Percentiles rank a stretch among this genome's conserved stretches.
Conservation (phyloP, 306 rosid species). For the Vigna unguiculata region DNA sequence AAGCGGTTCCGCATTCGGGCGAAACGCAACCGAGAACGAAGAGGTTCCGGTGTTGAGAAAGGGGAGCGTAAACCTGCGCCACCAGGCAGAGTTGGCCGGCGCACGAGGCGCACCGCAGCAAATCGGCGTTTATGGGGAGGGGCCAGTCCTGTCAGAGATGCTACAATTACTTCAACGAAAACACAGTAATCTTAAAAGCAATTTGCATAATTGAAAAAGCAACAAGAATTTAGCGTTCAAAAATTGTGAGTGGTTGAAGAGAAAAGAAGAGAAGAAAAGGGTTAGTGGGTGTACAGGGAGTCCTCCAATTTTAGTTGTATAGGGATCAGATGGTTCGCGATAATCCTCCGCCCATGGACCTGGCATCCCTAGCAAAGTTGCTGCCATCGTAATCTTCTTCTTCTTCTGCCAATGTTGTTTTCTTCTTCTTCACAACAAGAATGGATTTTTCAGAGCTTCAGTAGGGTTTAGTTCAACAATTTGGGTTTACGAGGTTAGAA, state of each 20-base stretch:
- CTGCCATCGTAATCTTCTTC: constrained; percentile 34
- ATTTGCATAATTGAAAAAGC: background rate
- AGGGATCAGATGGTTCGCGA: constrained; percentile 71
- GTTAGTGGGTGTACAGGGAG: constrained; percentile 60
- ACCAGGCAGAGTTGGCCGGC: constrained; percentile 62
- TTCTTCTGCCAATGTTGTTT: background rate
- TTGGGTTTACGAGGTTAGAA: too few species aligned
- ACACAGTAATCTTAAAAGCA: background rate
- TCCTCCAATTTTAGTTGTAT: constrained; percentile 84
- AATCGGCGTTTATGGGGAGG: constrained; percentile 49
- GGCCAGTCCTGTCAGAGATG: constrained; percentile 72
- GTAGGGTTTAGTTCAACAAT: background rate
- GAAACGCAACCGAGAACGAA: constrained; percentile 72
- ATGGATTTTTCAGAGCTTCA: background rate
- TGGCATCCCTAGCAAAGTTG: constrained; percentile 74
- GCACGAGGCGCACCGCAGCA: constrained; percentile 67
- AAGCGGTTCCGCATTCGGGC: constrained; percentile 64
- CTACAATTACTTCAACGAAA: background rate
- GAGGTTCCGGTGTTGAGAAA: constrained; percentile 72
- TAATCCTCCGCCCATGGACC: constrained; percentile 79
- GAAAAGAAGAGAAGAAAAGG: background rate
- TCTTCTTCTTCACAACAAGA: background rate
- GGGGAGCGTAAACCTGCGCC: constrained; percentile 83
- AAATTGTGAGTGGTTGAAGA: background rate
- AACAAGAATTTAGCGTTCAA: background rate